Percentiles rank a stretch among this genome's conserved stretches.
Conservation (phyloP, 2,329 filamentous ascomycete species). For the Fonsecaea pugnacius region DNA sequence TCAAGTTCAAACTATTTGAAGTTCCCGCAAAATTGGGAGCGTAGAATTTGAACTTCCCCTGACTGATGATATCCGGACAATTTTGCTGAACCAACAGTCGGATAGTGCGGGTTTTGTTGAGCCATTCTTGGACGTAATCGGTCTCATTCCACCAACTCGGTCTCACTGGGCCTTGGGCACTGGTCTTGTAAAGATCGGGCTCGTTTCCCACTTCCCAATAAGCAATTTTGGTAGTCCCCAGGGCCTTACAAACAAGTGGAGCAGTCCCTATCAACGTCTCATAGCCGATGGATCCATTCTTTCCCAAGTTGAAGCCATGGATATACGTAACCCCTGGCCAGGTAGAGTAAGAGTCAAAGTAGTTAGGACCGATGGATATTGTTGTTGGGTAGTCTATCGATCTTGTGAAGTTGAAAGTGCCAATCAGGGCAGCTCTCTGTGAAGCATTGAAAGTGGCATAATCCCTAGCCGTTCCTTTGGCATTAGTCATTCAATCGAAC, state of each 20-base stretch:
- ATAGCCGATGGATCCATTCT: constrained; percentile 59
- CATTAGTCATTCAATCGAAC: too few relatives aligned
- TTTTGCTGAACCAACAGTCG: constrained; percentile 49
- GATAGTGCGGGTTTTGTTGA: constrained; percentile 59
- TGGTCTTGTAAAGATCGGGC: constrained; percentile 63
- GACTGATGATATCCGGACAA: constrained; percentile 56
- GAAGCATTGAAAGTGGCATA: constrained; percentile 64
- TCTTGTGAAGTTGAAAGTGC: constrained; percentile 55
- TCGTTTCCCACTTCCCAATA: constrained; percentile 69
- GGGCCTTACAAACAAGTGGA: constrained; percentile 61
- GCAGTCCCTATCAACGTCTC: constrained; percentile 60
- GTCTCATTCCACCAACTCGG: constrained; percentile 59
- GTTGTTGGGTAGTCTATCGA: constrained; percentile 65
- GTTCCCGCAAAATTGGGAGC: constrained; percentile 64
- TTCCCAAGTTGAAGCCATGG: constrained; percentile 65
- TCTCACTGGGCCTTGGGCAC: constrained; percentile 58
- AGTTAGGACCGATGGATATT: constrained; percentile 64
- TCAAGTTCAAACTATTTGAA: constrained; percentile 56
- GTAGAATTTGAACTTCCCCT: constrained; percentile 56
- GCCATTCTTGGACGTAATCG: constrained; percentile 63
- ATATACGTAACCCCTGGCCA: constrained; percentile 61
- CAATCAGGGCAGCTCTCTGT: constrained; percentile 57
- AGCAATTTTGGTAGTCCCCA: constrained; percentile 56
- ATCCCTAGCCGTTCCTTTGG: constrained; percentile 47
- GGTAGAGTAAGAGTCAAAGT: constrained; percentile 66